Evolutionary conservation across 2,329 filamentous ascomycete species (phyloP).

Genomic region (Orbilia oligospora): DNA sequence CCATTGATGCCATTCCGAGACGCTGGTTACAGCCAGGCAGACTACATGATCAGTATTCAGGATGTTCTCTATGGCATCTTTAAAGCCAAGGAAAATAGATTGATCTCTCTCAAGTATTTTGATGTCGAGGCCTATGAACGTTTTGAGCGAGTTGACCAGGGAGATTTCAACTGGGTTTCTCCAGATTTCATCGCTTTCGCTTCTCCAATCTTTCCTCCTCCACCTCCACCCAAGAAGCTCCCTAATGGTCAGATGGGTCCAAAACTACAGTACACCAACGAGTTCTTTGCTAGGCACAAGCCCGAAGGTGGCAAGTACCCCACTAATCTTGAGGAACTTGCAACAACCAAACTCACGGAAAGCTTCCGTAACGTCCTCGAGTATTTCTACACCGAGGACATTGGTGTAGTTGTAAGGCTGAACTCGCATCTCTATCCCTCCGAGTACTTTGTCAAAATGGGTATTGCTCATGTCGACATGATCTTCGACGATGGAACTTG

Average conservation of each 20-base stretch:
- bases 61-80: constrained; percentile 98
- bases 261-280: constrained; percentile 59
- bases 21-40: constrained; percentile 97
- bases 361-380: constrained; percentile 92
- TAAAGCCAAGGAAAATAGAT: constrained; percentile 96
- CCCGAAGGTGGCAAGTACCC: constrained; percentile 61
- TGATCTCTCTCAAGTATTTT: constrained; percentile 92
- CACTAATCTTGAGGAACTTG: constrained; percentile 63
- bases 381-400: constrained; percentile 88
- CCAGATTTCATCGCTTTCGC: constrained; percentile 96
- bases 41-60: constrained; percentile 95
- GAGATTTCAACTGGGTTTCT: constrained; percentile 99
- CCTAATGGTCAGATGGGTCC: constrained; percentile 54
- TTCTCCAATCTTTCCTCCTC: constrained; percentile 86
- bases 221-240: constrained; percentile 72
- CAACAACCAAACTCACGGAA: constrained; percentile 77
- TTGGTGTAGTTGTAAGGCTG: constrained; percentile 92
- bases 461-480: constrained; percentile 98
- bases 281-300: constrained; percentile 55
- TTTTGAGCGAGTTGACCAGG: constrained; percentile 95
- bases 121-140: constrained; percentile 96
- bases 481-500: constrained; percentile 99
- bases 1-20: constrained; percentile 99
- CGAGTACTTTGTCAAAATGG: constrained; percentile 95
- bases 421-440: constrained; percentile 97